A percentile compares a stretch with the other conserved stretches of the same genome.
phyloP scores from a whole-genome alignment of 1,284 basidiomycete species.

The Retiboletus flavoniger region DNA sequence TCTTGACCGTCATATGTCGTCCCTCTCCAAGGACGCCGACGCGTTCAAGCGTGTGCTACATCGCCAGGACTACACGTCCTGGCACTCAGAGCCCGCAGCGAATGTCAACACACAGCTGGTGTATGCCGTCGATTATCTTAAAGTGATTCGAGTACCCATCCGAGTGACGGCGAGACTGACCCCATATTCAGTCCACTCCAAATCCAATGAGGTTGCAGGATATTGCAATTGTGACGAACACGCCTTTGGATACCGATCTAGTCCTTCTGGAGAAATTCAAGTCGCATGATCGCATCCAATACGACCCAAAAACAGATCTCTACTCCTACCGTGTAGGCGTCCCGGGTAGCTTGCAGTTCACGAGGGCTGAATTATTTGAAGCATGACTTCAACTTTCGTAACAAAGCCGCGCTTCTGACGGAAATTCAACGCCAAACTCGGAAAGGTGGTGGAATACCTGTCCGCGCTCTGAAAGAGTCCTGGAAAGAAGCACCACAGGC shows the following conservation, averaged over 20 bases:
- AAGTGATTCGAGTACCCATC: slow-evolving; percentile 39
- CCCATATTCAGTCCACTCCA: slow-evolving; percentile 52
- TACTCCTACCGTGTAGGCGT: slow-evolving; percentile 74
- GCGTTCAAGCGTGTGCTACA: slow-evolving; percentile 63
- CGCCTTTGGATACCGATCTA: slow-evolving; percentile 72
- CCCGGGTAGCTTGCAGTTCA: neutral
- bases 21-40: slow-evolving; percentile 62
- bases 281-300: slow-evolving; percentile 73
- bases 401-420: slow-evolving; percentile 75
- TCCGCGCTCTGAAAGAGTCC: slow-evolving; percentile 81
- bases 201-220: slow-evolving; percentile 86
- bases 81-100: slow-evolving; percentile 81
- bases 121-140: slow-evolving; percentile 80
- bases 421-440: slow-evolving; percentile 80
- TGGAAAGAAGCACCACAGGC: slow-evolving; percentile 84
- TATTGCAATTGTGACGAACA: slow-evolving; percentile 74
- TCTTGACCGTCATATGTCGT: slow-evolving; percentile 48
- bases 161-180: slow-evolving; percentile 13
- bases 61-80: slow-evolving; percentile 65
- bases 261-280: slow-evolving; percentile 76
- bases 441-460: slow-evolving; percentile 80
- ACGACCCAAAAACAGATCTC: slow-evolving; percentile 80
- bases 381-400: slow-evolving; percentile 87
- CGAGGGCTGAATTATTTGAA: slow-evolving; percentile 33
- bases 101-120: slow-evolving; percentile 87